These are phyloP conservation scores for Pythium rishiriense DNA, from an alignment of 352 stramenopile species.

Conservation along the genomic window DNA sequence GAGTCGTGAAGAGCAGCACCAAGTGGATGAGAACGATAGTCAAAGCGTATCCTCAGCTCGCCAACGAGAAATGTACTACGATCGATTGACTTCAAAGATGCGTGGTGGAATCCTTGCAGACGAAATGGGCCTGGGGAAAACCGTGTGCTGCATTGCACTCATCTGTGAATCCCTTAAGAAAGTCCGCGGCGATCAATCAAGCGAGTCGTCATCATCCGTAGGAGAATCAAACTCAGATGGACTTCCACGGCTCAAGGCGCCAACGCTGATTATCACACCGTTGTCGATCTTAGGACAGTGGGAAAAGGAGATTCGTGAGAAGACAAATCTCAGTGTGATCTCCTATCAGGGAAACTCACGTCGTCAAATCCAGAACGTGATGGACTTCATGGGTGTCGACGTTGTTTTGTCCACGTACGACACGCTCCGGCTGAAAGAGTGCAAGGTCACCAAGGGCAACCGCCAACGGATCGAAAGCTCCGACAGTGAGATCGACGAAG, in stretches of 20 bases:
- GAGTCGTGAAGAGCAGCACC: constrained; percentile 34
- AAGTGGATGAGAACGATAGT: constrained; percentile 23
- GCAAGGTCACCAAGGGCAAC: constrained; percentile 38
- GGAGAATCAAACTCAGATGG: neutral
- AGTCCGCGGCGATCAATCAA: constrained; percentile 34
- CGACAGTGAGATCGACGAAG: constrained; percentile 22
- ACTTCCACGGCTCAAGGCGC: constrained; percentile 46
- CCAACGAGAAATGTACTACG: constrained; percentile 33
- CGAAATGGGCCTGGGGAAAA: constrained; percentile 91
- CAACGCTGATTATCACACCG: constrained; percentile 78
- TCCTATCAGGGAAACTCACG: constrained; percentile 70
- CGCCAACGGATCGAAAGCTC: constrained; percentile 20
- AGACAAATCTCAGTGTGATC: constrained; percentile 75
- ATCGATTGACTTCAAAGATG: constrained; percentile 30
- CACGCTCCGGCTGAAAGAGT: constrained; percentile 71
- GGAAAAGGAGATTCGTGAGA: constrained; percentile 78
- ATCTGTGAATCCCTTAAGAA: constrained; percentile 67
- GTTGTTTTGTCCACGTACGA: constrained; percentile 84
- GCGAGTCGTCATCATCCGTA: constrained; percentile 12
- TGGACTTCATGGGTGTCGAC: constrained; percentile 79
- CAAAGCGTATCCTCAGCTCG: constrained; percentile 14
- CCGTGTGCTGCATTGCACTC: constrained; percentile 84
- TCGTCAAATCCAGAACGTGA: constrained; percentile 58
- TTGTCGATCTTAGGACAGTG: constrained; percentile 87
- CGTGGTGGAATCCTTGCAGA: constrained; percentile 83